A percentile compares a stretch with the other conserved stretches of the same genome.
Conservation (phyloP, 176 grass and related monocot genomes). For the Saccharum officinarum region DNA sequence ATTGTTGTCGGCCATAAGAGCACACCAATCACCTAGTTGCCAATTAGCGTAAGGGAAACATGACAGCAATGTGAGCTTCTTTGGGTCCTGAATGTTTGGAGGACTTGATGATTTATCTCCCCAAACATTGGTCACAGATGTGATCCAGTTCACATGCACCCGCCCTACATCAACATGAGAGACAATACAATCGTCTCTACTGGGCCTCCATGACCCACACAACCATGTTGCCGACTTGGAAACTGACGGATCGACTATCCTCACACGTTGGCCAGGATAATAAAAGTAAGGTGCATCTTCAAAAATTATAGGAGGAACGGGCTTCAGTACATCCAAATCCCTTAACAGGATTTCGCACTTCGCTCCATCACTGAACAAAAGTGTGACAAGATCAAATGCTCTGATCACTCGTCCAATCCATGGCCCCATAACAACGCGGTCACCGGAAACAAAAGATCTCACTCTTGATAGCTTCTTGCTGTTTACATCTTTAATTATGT, state of each 20-base stretch:
- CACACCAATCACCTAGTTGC: conserved; percentile 98
- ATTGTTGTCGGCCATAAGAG: conserved; percentile 33
- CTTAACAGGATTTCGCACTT: conserved; percentile 80
- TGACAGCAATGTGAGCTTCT: conserved; percentile 68
- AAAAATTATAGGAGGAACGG: conserved; percentile 52
- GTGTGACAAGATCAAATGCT: conserved; percentile 74
- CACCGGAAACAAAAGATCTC: conserved; percentile 77
- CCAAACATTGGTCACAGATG: conserved; percentile 67
- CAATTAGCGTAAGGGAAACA: conserved; percentile 85
- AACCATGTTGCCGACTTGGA: conserved; percentile 65
- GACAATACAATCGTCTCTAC: conserved; percentile 65
- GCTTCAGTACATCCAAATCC: conserved; percentile 70
- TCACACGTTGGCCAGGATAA: conserved; percentile 81
- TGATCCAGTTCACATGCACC: conserved; percentile 84
- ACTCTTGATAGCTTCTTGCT: conserved; percentile 80
- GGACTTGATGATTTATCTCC: conserved; percentile 59
- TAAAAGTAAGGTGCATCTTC: conserved; percentile 86
- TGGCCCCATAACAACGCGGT: conserved; percentile 77
- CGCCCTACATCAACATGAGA: conserved; percentile 69
- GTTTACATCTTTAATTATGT: conserved; percentile 76
- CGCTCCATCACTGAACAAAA: conserved; percentile 71
- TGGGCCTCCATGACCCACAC: conserved; percentile 69
- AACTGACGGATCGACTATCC: conserved; percentile 47
- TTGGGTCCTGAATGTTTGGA: conserved; percentile 66
- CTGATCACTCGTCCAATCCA: conserved; percentile 87